phyloP scores from a whole-genome alignment of 495 filamentous ascomycete genomes.

The Choiromyces venosus region DNA sequence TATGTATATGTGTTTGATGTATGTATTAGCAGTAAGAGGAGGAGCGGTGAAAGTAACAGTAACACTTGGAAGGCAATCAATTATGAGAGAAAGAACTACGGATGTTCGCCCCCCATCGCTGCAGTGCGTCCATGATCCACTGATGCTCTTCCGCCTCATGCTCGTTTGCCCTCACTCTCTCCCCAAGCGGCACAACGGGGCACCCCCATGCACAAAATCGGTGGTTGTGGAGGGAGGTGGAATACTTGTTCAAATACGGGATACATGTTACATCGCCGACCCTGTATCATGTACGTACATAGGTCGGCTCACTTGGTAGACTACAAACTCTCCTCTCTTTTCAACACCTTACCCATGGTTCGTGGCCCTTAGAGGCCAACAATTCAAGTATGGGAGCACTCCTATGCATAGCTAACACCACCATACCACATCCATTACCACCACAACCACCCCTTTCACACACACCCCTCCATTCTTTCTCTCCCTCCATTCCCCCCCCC shows the following conservation, averaged over 20 bases:
- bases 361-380: slow-evolving; percentile 14
- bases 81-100: slow-evolving; percentile 14
- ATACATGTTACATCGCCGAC: slow-evolving; percentile 13
- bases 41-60: too few relatives aligned
- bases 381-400: too few relatives aligned
- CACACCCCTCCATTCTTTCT: too few relatives aligned
- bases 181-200: slow-evolving; percentile 19
- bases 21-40: neutral
- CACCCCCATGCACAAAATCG: slow-evolving; percentile 32
- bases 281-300: slow-evolving; percentile 22
- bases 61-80: too few relatives aligned
- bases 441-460: too few relatives aligned
- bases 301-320: slow-evolving; percentile 11
- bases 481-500: too few relatives aligned
- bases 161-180: slow-evolving; percentile 18
- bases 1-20: slow-evolving; percentile 22
- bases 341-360: slow-evolving; percentile 11
- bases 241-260: slow-evolving; percentile 16
- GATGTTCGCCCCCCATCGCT: slow-evolving; percentile 27
- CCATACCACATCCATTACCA: slow-evolving; percentile 29
- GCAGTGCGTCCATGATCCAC: slow-evolving; percentile 21
- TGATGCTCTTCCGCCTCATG: slow-evolving; percentile 29
- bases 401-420: too few relatives aligned
- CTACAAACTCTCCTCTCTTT: too few relatives aligned
- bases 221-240: too few relatives aligned